phyloP scores from a whole-genome alignment of 495 filamentous ascomycete species.

The Penicillium canariense region DNA sequence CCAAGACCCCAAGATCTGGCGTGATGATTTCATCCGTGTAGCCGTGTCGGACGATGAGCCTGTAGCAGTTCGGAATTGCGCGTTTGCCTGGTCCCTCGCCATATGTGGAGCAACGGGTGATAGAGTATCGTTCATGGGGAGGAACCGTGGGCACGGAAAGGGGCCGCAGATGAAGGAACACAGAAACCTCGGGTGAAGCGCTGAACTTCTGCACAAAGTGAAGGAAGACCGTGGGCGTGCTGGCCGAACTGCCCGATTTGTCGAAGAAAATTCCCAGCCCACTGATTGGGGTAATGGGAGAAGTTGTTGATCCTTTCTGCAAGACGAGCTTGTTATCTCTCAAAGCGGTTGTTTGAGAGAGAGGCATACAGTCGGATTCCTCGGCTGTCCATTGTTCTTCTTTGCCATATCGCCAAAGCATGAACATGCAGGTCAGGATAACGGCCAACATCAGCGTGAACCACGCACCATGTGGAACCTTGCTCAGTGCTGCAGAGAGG shows the following conservation, averaged over 20 bases:
- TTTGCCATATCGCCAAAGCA: constrained; percentile 73
- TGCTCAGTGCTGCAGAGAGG: constrained; percentile 62
- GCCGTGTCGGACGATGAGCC: constrained; percentile 63
- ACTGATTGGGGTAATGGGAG: constrained; percentile 37
- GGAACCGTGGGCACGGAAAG: constrained; percentile 39
- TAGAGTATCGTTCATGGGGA: constrained; percentile 45
- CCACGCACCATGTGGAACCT: constrained; percentile 71
- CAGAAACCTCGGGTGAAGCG: constrained; percentile 51
- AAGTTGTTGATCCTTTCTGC: not conserved
- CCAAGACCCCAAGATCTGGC: constrained; percentile 55
- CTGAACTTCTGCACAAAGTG: constrained; percentile 63
- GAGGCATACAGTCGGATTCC: constrained; percentile 45
- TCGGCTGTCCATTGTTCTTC: constrained; percentile 69
- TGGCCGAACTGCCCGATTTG: constrained; percentile 49
- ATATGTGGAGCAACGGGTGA: constrained; percentile 33
- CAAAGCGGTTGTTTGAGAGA: constrained; percentile 44
- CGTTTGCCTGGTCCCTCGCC: constrained; percentile 8
- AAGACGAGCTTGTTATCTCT: not conserved
- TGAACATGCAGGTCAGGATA: constrained; percentile 55
- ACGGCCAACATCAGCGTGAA: constrained; percentile 62
- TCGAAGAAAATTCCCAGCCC: constrained; percentile 66
- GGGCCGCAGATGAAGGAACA: constrained; percentile 62
- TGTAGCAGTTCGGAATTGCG: constrained; percentile 56
- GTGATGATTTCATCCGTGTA: constrained; percentile 67
- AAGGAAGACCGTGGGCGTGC: constrained; percentile 55